Evolutionary conservation across 2,329 filamentous ascomycete species (phyloP), one percentile per base, ranked within the genome.

Genomic region (Aspergillaceae sp.): DNA sequence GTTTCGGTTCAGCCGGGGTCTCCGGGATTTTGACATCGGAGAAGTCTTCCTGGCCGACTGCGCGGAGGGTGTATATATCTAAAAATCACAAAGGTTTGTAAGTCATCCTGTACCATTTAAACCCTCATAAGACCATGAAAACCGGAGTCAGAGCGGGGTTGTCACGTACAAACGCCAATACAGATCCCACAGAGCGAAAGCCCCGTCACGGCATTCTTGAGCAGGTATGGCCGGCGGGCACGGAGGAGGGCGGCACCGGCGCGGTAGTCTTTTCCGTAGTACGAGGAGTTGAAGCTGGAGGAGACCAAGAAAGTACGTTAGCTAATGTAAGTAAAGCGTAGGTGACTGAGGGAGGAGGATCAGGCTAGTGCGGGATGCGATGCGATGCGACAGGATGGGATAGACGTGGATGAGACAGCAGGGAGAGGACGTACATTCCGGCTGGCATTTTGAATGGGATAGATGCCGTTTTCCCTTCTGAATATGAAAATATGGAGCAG

Each of bases 1-100:
- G 45, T 41, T 56, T 45, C 27, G 49, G 33, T 29, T 53, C 42
- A 8, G 70, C 66, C 41, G 87, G 84, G 44, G 78, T 74, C 64
- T 87, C 86, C 29, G 92, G 92, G 34, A 97, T 84, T 64, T 88
- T 83, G 58, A 97, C 90, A 64, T 98, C 92, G 48, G 90, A 87
- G 72, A 98, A 98, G 56, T 96, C 87, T 68, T 97, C 92, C 70
- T 97, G 92, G 38, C 91, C 88, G 62, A 98, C 86, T 45, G 87
- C 88, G 55, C 76, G 79, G 63, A 98, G 84, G 37, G 83, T 87
- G 65, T 79, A 86, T 45, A 76, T 71, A 62, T 86, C 83, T 86
- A 49, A 19, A 19, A 2, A 19, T 19, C 19, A 19, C 19, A 19
- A 19, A 19, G 19, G 19, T 19, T 19, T 19, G 19, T 19, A 19